These are phyloP conservation scores for Penicillium verrucosum DNA, from an alignment of 2,329 filamentous ascomycete genomes.

Conservation along the genomic window DNA sequence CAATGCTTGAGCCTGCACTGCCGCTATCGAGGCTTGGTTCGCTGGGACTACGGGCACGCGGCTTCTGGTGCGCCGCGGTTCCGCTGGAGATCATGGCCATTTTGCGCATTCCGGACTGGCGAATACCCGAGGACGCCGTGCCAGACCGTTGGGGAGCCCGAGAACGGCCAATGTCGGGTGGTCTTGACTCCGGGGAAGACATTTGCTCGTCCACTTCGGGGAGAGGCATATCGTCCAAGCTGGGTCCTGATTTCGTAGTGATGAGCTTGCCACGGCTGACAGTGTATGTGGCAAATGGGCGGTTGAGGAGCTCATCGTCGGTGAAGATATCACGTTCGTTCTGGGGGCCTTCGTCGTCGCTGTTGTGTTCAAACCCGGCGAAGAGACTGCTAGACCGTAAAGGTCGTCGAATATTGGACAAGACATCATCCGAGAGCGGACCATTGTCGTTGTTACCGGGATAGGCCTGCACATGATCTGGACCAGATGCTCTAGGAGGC, in stretches of 20 bases:
- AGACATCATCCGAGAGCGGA: conserved; percentile 59
- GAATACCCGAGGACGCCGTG: conserved; percentile 36
- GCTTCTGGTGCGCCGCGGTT: conserved; percentile 65
- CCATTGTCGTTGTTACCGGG: conserved; percentile 79
- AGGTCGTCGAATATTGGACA: conserved; percentile 63
- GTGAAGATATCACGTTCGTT: conserved; percentile 37
- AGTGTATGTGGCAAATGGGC: conserved; percentile 45
- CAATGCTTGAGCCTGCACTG: conserved; percentile 34
- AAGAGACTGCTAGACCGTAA: conserved; percentile 81
- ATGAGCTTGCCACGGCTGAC: conserved; percentile 44
- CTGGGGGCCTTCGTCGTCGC: conserved; percentile 45
- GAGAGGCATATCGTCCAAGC: conserved; percentile 33
- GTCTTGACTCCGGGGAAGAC: conserved; percentile 29
- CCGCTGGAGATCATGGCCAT: conserved; percentile 78
- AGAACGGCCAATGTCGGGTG: conserved; percentile 22
- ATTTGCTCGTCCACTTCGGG: conserved; percentile 41
- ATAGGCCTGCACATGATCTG: conserved; percentile 62
- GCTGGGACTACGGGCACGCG: conserved; percentile 53
- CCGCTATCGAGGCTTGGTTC: conserved; percentile 44
- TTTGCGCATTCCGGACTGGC: conserved; percentile 66
- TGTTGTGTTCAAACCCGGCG: conserved; percentile 73
- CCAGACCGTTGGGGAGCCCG: conserved; percentile 35
- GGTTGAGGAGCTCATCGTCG: conserved; percentile 45
- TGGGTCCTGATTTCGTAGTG: conserved; percentile 31
- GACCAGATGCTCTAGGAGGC: conserved; percentile 19